These are phyloP conservation scores for Corallochytrium limacisporum DNA, from an alignment of 78 protist species.

Conservation along the genomic window DNA sequence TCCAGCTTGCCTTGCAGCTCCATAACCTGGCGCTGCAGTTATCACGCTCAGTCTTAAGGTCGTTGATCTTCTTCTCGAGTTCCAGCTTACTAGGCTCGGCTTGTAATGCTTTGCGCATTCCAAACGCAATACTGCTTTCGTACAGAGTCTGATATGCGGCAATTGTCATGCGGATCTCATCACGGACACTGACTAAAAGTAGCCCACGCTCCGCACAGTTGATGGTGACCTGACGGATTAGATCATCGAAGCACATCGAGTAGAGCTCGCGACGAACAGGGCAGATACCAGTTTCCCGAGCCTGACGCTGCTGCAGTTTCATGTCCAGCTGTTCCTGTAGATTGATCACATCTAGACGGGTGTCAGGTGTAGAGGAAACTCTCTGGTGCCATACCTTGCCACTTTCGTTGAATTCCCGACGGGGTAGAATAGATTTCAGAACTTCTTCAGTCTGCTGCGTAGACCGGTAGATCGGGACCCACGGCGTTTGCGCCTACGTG, in stretches of 20 bases:
- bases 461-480: too few species aligned
- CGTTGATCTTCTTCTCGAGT: slow-evolving; percentile 22
- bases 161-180: slow-evolving; percentile 74
- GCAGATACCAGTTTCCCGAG: slow-evolving; percentile 80
- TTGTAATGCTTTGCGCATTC: slow-evolving; percentile 72
- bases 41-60: background rate
- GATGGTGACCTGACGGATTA: slow-evolving; percentile 77
- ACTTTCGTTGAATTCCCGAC: slow-evolving; percentile 46
- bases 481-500: too few species aligned
- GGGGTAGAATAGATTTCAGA: slow-evolving; percentile 69
- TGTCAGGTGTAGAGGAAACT: slow-evolving; percentile 84
- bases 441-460: slow-evolving; percentile 58
- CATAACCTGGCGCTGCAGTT: slow-evolving; percentile 32
- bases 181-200: slow-evolving; percentile 69
- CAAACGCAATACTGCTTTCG: slow-evolving; percentile 70
- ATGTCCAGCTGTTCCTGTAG: slow-evolving; percentile 41
- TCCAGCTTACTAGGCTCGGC: slow-evolving; percentile 45
- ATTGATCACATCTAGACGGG: slow-evolving; percentile 70
- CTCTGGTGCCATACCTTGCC: slow-evolving; percentile 69
- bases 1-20: slow-evolving; percentile 50
- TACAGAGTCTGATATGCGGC: slow-evolving; percentile 62
- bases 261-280: slow-evolving; percentile 74
- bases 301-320: slow-evolving; percentile 41
- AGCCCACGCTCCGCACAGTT: slow-evolving; percentile 80
- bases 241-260: slow-evolving; percentile 50